Evolutionary conservation across 2,329 filamentous ascomycete species (phyloP), one percentile per base, ranked within the genome.

Genomic region (Beauveria varroae): DNA sequence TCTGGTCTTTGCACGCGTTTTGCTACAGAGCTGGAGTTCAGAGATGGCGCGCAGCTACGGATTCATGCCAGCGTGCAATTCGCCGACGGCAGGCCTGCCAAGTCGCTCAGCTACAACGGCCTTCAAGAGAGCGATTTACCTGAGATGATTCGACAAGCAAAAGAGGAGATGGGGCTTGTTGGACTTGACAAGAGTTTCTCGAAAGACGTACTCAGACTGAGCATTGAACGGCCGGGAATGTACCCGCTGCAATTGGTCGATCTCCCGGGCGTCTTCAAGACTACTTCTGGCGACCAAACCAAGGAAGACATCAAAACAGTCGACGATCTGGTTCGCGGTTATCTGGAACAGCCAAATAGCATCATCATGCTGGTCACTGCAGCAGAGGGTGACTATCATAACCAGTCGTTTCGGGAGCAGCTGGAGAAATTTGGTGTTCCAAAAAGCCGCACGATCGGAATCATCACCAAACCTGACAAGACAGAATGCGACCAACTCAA

Each of bases 361-460:
- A 82, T 87, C 57, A 81, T 85, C 2, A 70, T 86, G 1, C 79
- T 81, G 1, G 73, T 83, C 0, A 70, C 83, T 3, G 75, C 75
- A 0, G 79, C 79, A 3, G 76, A 73, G 34, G 72, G 74, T 26
- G 78, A 84, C 54, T 74, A 76, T 44, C 76, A 78, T n/a, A 77
- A 80, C 51, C 83, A 86, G 65, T 72, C 71, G 12, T 75, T 86
- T 7, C 66, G 82, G 1, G 71, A 76, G 0, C 71, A 76, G 10
- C 75, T 74, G 2, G 68, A 72, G 16, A 66, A 72, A 43, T 66
- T 77, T 51, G 79, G 83, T 61, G 67, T 68, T 2, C 64, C 73
- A 1, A 74, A 74, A 10, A 61, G 67, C 3, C 76, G 81, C 5
- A 84, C 81, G 0, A 68, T 84, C 0, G 80, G 81, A 0, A 76